These are phyloP conservation scores for Marasmius tenuissimus DNA, from an alignment of 1,284 basidiomycete genomes.

Conservation along the genomic window DNA sequence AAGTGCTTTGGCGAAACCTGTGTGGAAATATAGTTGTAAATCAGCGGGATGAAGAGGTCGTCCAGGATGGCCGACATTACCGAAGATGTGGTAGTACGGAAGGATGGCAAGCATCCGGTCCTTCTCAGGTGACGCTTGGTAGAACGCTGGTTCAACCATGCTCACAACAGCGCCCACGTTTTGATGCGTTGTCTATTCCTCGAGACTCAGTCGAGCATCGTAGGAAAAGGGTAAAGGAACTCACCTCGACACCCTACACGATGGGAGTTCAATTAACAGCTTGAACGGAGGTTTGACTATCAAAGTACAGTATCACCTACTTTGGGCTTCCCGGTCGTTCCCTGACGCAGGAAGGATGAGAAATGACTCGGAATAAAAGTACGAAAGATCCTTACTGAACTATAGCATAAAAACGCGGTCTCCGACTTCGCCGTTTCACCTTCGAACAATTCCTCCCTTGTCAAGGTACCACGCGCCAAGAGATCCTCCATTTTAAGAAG, in stretches of 20 bases:
- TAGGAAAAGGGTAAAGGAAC: not conserved
- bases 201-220: no score
- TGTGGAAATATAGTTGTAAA: not conserved
- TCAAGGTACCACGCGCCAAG: constrained; percentile 42
- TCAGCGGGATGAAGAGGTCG: not conserved
- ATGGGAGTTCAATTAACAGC: not conserved
- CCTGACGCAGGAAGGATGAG: constrained; percentile 22
- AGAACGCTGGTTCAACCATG: constrained; percentile 42
- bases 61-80: constrained; percentile 23
- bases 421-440: constrained; percentile 42
- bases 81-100: constrained; percentile 64
- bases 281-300: no score
- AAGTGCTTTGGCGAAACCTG: constrained; percentile 56
- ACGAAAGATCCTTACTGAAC: constrained; percentile 33
- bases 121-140: constrained; percentile 29
- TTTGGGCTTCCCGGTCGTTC: constrained; percentile 64
- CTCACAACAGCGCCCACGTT: constrained; percentile 57
- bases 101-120: constrained; percentile 60
- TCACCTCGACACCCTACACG: constrained; percentile 47
- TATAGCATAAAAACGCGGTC: constrained; percentile 67
- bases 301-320: constrained; percentile 22
- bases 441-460: constrained; percentile 50
- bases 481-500: constrained; percentile 42
- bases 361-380: not conserved
- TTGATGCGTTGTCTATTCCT: constrained; percentile 57